A percentile compares a stretch with the other conserved stretches of the same genome.
phyloP scores from a whole-genome alignment of 805 yeast genomes.

The Metschnikowia picachoensis region DNA sequence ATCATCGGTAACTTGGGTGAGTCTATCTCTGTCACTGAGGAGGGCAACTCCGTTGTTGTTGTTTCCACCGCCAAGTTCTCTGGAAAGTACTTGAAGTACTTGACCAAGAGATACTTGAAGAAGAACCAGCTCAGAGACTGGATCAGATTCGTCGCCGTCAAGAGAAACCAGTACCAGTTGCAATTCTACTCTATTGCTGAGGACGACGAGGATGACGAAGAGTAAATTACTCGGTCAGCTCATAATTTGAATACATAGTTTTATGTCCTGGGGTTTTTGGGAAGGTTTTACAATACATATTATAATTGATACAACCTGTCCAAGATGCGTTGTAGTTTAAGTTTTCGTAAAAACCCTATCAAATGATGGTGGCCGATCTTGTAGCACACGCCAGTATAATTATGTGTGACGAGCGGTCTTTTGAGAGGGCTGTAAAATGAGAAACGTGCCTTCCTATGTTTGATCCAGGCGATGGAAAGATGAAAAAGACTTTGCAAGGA shows the following conservation, averaged over 20 bases:
- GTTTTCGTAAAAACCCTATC: neutral
- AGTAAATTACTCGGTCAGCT: constrained; percentile 44
- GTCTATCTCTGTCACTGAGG: constrained; percentile 80
- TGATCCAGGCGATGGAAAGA: too few relatives aligned
- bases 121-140: constrained; percentile 99
- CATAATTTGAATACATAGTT: constrained; percentile 7
- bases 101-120: constrained; percentile 99
- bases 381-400: neutral
- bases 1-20: constrained; percentile 96
- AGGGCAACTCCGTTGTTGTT: constrained; percentile 85
- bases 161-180: constrained; percentile 93
- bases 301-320: neutral
- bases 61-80: constrained; percentile 94
- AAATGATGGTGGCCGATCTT: neutral
- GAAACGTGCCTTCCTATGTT: too few relatives aligned
- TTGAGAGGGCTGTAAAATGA: too few relatives aligned
- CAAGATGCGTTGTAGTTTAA: neutral
- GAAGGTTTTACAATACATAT: constrained; percentile 8
- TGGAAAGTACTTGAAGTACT: constrained; percentile 99
- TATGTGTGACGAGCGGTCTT: neutral
- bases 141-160: constrained; percentile 97
- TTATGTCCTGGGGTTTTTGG: constrained; percentile 7
- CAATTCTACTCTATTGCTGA: constrained; percentile 98
- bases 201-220: constrained; percentile 68
- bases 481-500: too few relatives aligned